Evolutionary conservation across 1,284 basidiomycete species (phyloP).

Genomic region (Tilletia caries): DNA sequence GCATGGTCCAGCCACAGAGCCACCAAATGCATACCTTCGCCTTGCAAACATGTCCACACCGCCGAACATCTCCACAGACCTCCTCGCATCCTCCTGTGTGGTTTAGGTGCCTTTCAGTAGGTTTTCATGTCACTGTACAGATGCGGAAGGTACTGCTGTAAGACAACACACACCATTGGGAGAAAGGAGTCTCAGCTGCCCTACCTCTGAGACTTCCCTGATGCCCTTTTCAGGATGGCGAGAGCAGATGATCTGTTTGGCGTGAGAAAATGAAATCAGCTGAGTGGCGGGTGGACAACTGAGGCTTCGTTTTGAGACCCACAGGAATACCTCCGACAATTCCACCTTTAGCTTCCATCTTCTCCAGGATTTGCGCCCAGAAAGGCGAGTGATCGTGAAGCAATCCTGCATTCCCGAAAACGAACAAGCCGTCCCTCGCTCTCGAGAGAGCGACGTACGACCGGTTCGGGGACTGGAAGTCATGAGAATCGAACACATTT

Average conservation of each 20-base stretch:
- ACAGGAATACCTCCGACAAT: slow-evolving; percentile 62
- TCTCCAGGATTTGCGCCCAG: slow-evolving; percentile 64
- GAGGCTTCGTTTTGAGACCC: neutral
- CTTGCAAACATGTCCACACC: slow-evolving; percentile 69
- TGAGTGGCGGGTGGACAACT: too few relatives aligned
- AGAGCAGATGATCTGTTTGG: slow-evolving; percentile 61
- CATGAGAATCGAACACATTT: neutral
- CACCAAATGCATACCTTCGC: slow-evolving; percentile 59
- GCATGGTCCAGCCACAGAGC: too few relatives aligned
- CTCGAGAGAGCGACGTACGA: slow-evolving; percentile 68
- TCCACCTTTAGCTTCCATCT: slow-evolving; percentile 59
- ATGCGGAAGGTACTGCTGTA: neutral
- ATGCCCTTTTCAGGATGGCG: slow-evolving; percentile 59
- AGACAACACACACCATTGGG: slow-evolving; percentile 56
- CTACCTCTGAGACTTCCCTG: slow-evolving; percentile 60
- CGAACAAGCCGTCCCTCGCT: slow-evolving; percentile 68
- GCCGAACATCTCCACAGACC: slow-evolving; percentile 62
- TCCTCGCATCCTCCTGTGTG: slow-evolving; percentile 65
- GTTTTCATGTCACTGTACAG: too few relatives aligned
- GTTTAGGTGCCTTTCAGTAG: too few relatives aligned
- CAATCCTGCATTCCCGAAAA: slow-evolving; percentile 64
- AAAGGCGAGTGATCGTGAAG: slow-evolving; percentile 57
- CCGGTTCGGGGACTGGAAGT: slow-evolving; percentile 41
- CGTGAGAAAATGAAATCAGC: too few relatives aligned
- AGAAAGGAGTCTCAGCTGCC: slow-evolving; percentile 60